These are phyloP conservation scores for Sanghuangporus weigelae DNA, from an alignment of 1,284 basidiomycete species.

Conservation along the genomic window DNA sequence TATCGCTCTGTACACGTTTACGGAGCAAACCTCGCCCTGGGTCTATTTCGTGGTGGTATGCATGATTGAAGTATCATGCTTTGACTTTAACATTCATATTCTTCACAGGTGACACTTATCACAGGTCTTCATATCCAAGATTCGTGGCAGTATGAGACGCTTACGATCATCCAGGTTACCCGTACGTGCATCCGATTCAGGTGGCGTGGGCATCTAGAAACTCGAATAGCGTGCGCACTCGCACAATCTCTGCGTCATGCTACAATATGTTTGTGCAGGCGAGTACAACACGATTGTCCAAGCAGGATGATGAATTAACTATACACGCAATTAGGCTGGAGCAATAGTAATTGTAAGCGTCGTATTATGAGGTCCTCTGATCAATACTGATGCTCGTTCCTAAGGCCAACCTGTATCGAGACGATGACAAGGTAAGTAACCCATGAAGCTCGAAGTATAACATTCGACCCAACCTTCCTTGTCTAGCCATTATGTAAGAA, in stretches of 20 bases:
- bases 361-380: background rate
- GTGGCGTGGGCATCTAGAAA: conserved; percentile 61
- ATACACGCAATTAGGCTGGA: conserved; percentile 55
- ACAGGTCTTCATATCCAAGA: conserved; percentile 30
- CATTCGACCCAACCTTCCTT: background rate
- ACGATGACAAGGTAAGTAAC: conserved; percentile 35
- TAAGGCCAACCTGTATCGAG: conserved; percentile 38
- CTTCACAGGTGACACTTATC: conserved; percentile 38
- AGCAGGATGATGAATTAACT: background rate
- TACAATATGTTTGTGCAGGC: conserved; percentile 65
- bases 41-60: conserved; percentile 46
- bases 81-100: background rate
- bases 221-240: conserved; percentile 51
- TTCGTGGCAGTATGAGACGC: background rate
- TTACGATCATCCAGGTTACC: conserved; percentile 29
- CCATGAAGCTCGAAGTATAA: background rate
- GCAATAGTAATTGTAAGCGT: conserved; percentile 43
- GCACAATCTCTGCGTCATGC: conserved; percentile 50
- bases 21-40: conserved; percentile 49
- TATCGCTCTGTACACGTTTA: conserved; percentile 51
- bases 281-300: conserved; percentile 26
- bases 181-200: conserved; percentile 39
- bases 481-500: conserved; percentile 43
- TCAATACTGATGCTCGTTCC: background rate
- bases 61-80: background rate